These are phyloP conservation scores for Solanum hybrid DNA, from an alignment of 305 asterid genomes.

Conservation along the genomic window DNA sequence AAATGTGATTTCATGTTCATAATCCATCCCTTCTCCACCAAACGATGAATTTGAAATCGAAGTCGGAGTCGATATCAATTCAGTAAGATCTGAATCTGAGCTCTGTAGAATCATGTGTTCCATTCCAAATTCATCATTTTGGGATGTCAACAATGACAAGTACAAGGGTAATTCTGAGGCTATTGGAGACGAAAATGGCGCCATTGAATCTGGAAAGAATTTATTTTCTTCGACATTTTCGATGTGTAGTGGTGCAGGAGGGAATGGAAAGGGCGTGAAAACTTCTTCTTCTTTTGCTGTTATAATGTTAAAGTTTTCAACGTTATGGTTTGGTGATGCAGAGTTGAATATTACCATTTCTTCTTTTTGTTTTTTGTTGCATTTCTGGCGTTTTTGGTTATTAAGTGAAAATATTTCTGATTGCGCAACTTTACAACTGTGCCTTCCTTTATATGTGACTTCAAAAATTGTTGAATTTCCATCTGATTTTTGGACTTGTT, in stretches of 20 bases:
- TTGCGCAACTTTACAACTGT: slow-evolving; percentile 34
- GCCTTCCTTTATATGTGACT: slow-evolving; percentile 57
- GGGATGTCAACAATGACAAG: neutral
- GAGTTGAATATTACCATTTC: neutral
- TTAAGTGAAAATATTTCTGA: neutral
- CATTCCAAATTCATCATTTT: slow-evolving; percentile 15
- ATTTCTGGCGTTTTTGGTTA: neutral
- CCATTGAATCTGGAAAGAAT: neutral
- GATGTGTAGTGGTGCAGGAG: neutral
- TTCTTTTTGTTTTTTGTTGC: neutral
- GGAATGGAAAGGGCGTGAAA: neutral
- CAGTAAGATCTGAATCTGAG: slow-evolving; percentile 33
- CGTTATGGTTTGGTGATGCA: neutral
- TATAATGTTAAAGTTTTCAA: neutral
- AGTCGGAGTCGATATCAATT: slow-evolving; percentile 31
- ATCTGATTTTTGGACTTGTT: slow-evolving; percentile 63
- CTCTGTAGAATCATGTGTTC: slow-evolving; percentile 15
- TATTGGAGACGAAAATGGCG: slow-evolving; percentile 21
- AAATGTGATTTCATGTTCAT: neutral
- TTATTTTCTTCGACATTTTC: neutral
- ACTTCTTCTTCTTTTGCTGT: neutral
- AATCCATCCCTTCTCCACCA: slow-evolving; percentile 21
- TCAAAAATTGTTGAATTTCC: slow-evolving; percentile 45
- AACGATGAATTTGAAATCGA: slow-evolving; percentile 15
- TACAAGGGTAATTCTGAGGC: slow-evolving; percentile 16